These are phyloP conservation scores for Vaccinium macrocarpon DNA, from an alignment of 148 eudicot species.

Conservation along the genomic window DNA sequence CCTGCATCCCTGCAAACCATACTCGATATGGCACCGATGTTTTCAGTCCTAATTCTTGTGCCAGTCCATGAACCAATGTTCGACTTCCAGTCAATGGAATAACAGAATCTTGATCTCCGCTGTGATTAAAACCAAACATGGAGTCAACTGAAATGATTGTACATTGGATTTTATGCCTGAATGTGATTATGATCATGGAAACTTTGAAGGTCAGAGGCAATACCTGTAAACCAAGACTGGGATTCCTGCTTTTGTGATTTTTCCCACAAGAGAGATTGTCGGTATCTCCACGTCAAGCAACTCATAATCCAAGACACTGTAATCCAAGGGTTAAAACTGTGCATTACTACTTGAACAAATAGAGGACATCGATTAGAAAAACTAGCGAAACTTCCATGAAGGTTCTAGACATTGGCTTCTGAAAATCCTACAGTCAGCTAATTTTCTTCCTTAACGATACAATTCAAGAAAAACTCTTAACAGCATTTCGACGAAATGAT, in stretches of 20 bases:
- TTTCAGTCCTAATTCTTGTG: conserved; percentile 29
- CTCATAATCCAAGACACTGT: conserved; percentile 29
- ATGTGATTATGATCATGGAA: background rate
- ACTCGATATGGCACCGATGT: conserved; percentile 39
- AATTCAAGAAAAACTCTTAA: no score
- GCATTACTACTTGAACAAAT: background rate
- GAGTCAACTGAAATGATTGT: background rate
- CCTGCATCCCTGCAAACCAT: conserved; percentile 43
- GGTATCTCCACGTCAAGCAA: conserved; percentile 32
- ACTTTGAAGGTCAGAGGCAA: conserved; percentile 11
- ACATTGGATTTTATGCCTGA: conserved; percentile 3
- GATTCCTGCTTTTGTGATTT: conserved; percentile 25
- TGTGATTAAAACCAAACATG: conserved; percentile 3
- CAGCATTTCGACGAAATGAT: no score
- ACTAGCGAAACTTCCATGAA: background rate
- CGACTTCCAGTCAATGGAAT: conserved; percentile 37
- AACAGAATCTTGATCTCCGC: conserved; percentile 48
- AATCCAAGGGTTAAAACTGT: background rate
- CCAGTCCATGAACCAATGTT: conserved; percentile 27
- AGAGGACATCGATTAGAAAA: background rate
- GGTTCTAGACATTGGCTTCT: background rate
- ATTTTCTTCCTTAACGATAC: background rate
- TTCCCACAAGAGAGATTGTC: conserved; percentile 26
- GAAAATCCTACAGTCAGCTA: background rate
- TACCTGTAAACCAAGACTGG: conserved; percentile 31